Evolutionary conservation across 2,329 filamentous ascomycete species (phyloP).

Genomic region (Proliferodiscus dingleyae): DNA sequence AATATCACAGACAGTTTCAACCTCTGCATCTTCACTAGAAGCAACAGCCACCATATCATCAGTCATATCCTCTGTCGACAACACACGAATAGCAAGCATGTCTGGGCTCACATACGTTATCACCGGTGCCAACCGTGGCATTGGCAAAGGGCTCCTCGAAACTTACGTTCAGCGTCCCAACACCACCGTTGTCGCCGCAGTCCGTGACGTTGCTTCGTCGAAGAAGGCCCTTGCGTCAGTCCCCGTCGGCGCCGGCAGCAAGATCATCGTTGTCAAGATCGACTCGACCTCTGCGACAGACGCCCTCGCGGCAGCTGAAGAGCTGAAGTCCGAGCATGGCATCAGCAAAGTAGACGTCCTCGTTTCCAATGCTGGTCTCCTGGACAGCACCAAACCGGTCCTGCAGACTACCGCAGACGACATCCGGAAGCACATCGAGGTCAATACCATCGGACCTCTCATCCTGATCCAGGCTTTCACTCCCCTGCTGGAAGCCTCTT

Average conservation of each 20-base stretch:
- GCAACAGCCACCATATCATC: neutral
- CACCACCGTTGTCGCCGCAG: constrained; percentile 36
- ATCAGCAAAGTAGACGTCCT: constrained; percentile 44
- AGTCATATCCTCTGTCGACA: neutral
- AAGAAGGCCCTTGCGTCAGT: constrained; percentile 27
- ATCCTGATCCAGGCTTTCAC: constrained; percentile 40
- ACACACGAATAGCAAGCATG: constrained; percentile 34
- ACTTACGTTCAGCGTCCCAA: constrained; percentile 33
- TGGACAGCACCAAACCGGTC: constrained; percentile 21
- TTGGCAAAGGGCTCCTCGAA: constrained; percentile 32
- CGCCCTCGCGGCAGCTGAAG: constrained; percentile 32
- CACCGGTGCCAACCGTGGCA: constrained; percentile 20
- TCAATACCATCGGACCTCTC: constrained; percentile 41
- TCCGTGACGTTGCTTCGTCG: constrained; percentile 29
- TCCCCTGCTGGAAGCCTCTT: constrained; percentile 34
- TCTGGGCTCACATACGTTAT: constrained; percentile 36
- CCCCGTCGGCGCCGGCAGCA: constrained; percentile 23
- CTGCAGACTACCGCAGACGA: constrained; percentile 34
- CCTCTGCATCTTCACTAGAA: too few relatives aligned
- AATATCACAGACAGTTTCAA: too few relatives aligned
- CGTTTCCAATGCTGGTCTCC: constrained; percentile 46
- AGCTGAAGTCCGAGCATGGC: constrained; percentile 29
- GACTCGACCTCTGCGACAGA: constrained; percentile 36
- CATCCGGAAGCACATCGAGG: constrained; percentile 35
- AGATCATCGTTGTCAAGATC: constrained; percentile 40